phyloP scores from a whole-genome alignment of 768 basidiomycete genomes.

The Galerina marginata region DNA sequence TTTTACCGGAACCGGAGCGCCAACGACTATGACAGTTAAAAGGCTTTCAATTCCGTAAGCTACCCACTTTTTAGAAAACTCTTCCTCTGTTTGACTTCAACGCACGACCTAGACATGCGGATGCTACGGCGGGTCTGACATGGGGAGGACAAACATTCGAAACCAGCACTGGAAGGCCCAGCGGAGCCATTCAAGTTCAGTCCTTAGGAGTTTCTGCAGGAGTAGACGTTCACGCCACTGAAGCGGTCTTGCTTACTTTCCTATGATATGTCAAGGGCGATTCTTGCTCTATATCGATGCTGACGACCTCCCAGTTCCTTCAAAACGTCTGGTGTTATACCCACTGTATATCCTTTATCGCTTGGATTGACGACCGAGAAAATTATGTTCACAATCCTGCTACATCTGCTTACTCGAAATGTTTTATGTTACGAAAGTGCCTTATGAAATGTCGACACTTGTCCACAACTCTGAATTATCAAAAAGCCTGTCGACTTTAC shows the following conservation, averaged over 20 bases:
- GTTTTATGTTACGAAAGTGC: too few relatives aligned
- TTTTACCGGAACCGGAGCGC: conserved; percentile 36
- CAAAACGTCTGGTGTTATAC: too few relatives aligned
- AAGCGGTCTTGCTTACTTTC: conserved; percentile 50
- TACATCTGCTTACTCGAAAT: too few relatives aligned
- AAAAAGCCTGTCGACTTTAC: too few relatives aligned
- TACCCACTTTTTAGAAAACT: neutral
- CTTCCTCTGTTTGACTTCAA: neutral
- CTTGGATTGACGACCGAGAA: too few relatives aligned
- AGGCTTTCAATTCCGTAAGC: conserved; percentile 50
- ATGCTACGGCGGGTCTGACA: conserved; percentile 53
- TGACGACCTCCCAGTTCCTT: too few relatives aligned
- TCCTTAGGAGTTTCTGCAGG: conserved; percentile 37
- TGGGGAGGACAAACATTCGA: conserved; percentile 69
- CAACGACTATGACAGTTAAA: conserved; percentile 48
- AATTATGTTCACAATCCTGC: too few relatives aligned
- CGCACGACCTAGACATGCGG: conserved; percentile 42
- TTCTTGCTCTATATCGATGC: too few relatives aligned
- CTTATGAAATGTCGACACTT: too few relatives aligned
- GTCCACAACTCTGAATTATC: too few relatives aligned
- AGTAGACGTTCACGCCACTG: conserved; percentile 54
- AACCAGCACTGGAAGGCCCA: conserved; percentile 47
- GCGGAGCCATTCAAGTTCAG: conserved; percentile 39
- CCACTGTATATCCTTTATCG: too few relatives aligned
- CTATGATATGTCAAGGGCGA: neutral